A percentile compares a stretch with the other conserved stretches of the same genome.
Evolutionary conservation across 1,139 yeast genomes (phyloP).

Genomic region (Geotrichum fermentans): DNA sequence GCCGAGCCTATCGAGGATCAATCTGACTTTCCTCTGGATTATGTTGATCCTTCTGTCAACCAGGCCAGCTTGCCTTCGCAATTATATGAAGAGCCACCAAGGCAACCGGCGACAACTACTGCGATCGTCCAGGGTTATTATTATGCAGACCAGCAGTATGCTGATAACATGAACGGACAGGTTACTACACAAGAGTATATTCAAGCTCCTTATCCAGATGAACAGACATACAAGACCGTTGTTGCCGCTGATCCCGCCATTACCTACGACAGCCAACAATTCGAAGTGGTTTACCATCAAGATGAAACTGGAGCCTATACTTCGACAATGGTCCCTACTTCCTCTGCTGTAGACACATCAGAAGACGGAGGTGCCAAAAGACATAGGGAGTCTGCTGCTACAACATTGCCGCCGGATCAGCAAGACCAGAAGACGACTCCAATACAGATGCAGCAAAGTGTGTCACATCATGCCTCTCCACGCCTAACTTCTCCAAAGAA

Average conservation of each 20-base stretch:
- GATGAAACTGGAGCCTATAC: slow-evolving; percentile 7
- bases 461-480: not conserved
- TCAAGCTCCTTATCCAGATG: not conserved
- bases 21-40: slow-evolving; percentile 18
- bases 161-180: not conserved
- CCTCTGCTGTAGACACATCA: not conserved
- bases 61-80: not conserved
- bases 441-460: not conserved
- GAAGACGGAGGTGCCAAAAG: not conserved
- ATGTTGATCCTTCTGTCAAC: slow-evolving; percentile 10
- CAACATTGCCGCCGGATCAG: not conserved
- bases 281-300: slow-evolving; percentile 18
- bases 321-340: slow-evolving; percentile 11
- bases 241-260: slow-evolving; percentile 1
- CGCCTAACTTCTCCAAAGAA: not conserved
- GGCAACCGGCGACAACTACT: not conserved
- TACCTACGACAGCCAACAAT: slow-evolving; percentile 14
- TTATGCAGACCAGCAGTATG: not conserved
- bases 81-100: not conserved
- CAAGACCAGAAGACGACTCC: not conserved
- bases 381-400: not conserved
- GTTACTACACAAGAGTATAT: not conserved
- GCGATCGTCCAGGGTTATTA: slow-evolving; percentile 4
- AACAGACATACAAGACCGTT: not conserved
- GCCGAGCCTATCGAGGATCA: not conserved